phyloP scores from a whole-genome alignment of 2,329 filamentous ascomycete genomes.

The Mollisia scopiformis region DNA sequence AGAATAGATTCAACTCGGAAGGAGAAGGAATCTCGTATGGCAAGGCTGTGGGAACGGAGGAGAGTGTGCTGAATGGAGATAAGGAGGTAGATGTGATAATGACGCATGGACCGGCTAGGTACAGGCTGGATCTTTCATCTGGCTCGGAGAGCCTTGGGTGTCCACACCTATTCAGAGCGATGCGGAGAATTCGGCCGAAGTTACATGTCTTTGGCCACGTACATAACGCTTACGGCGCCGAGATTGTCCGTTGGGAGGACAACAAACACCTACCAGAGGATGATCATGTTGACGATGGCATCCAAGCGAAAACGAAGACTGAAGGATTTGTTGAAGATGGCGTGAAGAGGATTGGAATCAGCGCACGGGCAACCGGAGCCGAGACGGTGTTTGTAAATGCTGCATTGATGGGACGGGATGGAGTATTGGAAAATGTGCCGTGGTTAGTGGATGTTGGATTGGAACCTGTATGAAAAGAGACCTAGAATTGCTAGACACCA shows the following conservation, averaged over 20 bases:
- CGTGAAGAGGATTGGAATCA: not conserved
- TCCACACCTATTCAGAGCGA: slow-evolving; percentile 41
- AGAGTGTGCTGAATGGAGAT: not conserved
- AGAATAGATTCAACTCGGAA: slow-evolving; percentile 27
- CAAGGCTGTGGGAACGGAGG: not conserved
- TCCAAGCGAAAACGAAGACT: not conserved
- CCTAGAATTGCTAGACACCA: no score
- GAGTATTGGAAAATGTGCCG: not conserved
- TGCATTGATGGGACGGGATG: slow-evolving; percentile 40
- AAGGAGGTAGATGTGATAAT: slow-evolving; percentile 40
- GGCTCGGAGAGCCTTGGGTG: slow-evolving; percentile 47
- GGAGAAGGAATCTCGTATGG: slow-evolving; percentile 13
- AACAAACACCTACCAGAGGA: slow-evolving; percentile 15
- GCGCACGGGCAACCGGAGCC: slow-evolving; percentile 32
- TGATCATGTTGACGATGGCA: slow-evolving; percentile 33
- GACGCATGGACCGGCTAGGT: slow-evolving; percentile 42
- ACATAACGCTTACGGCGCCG: slow-evolving; percentile 62
- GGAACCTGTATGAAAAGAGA: no score
- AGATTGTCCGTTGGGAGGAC: slow-evolving; percentile 52
- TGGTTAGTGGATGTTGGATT: not conserved
- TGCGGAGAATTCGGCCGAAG: slow-evolving; percentile 46
- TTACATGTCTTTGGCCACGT: slow-evolving; percentile 62
- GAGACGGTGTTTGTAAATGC: slow-evolving; percentile 64
- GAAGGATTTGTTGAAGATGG: not conserved
- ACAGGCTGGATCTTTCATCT: slow-evolving; percentile 36